phyloP scores from a whole-genome alignment of 164 flowering plant genomes.

The Malania oleifera region DNA sequence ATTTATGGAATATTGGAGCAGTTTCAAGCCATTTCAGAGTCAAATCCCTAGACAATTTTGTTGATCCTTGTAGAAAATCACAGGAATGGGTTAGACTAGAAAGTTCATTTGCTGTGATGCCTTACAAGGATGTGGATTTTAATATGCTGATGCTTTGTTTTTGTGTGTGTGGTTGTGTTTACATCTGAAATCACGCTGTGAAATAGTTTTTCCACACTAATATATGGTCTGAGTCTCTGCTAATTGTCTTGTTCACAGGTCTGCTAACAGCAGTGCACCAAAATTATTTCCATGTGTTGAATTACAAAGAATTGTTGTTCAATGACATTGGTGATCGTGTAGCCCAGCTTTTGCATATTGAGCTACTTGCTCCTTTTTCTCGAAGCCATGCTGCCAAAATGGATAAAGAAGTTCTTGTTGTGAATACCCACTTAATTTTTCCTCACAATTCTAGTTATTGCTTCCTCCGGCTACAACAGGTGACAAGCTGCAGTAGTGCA shows the following conservation, averaged over 20 bases:
- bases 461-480: constrained; percentile 23
- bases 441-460: constrained; percentile 23
- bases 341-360: constrained; percentile 24
- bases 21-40: background rate
- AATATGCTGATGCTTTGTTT: background rate
- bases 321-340: constrained; percentile 27
- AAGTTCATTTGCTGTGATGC: too few species aligned
- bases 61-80: background rate
- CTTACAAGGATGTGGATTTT: too few species aligned
- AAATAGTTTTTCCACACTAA: background rate
- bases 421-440: constrained; percentile 27
- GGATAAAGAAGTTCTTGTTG: constrained; percentile 16
- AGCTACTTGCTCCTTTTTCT: constrained; percentile 12
- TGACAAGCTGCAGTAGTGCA: background rate
- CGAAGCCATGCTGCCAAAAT: background rate
- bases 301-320: constrained; percentile 16
- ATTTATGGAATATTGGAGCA: background rate
- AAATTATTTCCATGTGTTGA: constrained; percentile 16
- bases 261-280: constrained; percentile 23
- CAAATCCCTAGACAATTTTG: background rate
- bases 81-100: too few species aligned
- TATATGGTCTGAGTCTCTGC: too few species aligned
- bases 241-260: constrained; percentile 12
- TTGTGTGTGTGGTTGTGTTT: too few species aligned
- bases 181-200: background rate